Conservation (phyloP, 2,329 filamentous ascomycete genomes). For the Ambrosiella xylebori region DNA sequence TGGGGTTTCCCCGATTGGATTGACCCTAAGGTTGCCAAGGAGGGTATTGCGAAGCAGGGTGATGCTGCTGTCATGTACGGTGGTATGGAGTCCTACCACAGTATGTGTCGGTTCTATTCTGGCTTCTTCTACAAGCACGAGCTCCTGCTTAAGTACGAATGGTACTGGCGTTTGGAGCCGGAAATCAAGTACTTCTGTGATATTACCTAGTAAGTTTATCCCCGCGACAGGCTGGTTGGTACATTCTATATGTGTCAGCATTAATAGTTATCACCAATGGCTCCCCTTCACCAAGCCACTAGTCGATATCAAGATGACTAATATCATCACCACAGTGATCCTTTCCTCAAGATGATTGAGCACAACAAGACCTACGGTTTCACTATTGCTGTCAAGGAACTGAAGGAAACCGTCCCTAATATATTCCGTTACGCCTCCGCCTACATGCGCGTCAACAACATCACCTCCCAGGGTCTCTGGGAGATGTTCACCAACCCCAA, state of each 20-base stretch:
- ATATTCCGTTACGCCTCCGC: conserved; percentile 98
- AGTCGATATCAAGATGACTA: not conserved
- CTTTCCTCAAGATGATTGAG: conserved; percentile 87
- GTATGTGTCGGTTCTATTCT: conserved; percentile 99
- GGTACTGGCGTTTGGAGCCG: conserved; percentile 98
- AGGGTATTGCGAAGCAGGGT: conserved; percentile 91
- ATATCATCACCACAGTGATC: conserved; percentile 42
- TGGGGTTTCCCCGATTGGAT: conserved; percentile 98
- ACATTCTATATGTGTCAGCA: not conserved
- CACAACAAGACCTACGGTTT: conserved; percentile 97
- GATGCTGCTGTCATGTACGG: conserved; percentile 98
- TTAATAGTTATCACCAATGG: not conserved
- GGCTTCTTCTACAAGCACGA: conserved; percentile 99
- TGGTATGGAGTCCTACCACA: conserved; percentile 94
- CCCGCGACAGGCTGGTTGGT: not conserved
- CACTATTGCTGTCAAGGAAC: conserved; percentile 94
- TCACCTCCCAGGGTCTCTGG: conserved; percentile 86
- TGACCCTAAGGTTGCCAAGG: conserved; percentile 79
- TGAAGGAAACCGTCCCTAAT: conserved; percentile 94
- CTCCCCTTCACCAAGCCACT: not conserved
- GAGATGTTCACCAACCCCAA: conserved; percentile 87
- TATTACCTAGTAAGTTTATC: conserved; percentile 65
- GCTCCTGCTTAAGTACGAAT: conserved; percentile 88
- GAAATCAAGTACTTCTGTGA: conserved; percentile 99
- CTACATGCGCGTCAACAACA: conserved; percentile 82